A percentile compares a stretch with the other conserved stretches of the same genome.
Conservation (phyloP, 2,329 filamentous ascomycete genomes). For the Xylaria sp. region DNA sequence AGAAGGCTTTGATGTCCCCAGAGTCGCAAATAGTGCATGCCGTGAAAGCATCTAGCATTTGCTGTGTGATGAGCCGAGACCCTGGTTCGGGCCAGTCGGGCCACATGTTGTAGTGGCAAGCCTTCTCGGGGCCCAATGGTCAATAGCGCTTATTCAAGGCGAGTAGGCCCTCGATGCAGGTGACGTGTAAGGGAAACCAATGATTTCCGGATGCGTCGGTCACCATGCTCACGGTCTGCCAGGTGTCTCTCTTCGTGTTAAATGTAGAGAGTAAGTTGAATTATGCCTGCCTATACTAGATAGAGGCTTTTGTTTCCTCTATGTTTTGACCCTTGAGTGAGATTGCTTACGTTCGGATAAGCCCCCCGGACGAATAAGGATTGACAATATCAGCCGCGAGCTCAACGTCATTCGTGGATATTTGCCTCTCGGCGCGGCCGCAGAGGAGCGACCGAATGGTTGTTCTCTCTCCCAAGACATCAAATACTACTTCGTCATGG, state of each 20-base stretch:
- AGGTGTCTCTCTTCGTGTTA: background rate
- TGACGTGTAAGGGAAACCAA: background rate
- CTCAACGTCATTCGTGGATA: slow-evolving; percentile 23
- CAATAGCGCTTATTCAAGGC: background rate
- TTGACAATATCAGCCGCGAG: slow-evolving; percentile 25
- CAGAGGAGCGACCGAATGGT: slow-evolving; percentile 20
- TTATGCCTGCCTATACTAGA: background rate
- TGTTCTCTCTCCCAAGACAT: slow-evolving; percentile 18
- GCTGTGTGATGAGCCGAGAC: background rate
- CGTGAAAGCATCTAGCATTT: background rate
- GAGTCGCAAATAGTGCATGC: background rate
- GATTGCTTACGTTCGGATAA: slow-evolving; percentile 19
- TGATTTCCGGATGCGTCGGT: background rate
- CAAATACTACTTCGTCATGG: slow-evolving; percentile 19
- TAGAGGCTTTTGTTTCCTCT: slow-evolving; percentile 2
- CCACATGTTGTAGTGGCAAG: background rate
- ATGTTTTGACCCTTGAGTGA: slow-evolving; percentile 20
- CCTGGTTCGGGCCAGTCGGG: background rate
- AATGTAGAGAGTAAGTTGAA: background rate
- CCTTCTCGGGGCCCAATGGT: background rate
- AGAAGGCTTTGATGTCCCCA: background rate
- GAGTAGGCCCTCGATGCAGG: background rate
- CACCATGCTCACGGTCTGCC: background rate
- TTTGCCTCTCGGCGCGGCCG: slow-evolving; percentile 15
- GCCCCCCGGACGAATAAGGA: slow-evolving; percentile 19